Evolutionary conservation across 805 yeast genomes (phyloP), one percentile per base, ranked within the genome.

Genomic region (Brettanomyces naardenensis): DNA sequence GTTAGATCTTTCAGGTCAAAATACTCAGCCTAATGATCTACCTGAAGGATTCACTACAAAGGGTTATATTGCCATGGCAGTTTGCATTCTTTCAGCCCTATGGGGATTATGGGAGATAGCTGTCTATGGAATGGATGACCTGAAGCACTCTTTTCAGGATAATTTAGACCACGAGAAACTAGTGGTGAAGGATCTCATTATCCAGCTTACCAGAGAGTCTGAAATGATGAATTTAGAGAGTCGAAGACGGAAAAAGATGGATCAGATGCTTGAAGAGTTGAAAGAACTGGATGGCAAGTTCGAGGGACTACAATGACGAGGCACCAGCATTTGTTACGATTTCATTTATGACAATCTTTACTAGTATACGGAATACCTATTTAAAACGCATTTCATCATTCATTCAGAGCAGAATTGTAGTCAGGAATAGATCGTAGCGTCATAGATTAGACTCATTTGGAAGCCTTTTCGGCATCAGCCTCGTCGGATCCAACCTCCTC

Each of bases 41-140:
- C 90, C 92, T 1, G 62, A 53, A 5, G 90, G 90, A 1, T 83
- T 83, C 61, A 80, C 89, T 0, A 29, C 58, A 6, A 79, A 75
- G 53, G 92, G 92, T 1, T 82, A 81, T 51, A 36, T 78, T 43
- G 88, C 88, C 3, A 54, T 83, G 35, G 42, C 62, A 0, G 42
- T 75, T 1, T 79, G 85, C 36, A 64, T 78, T 0, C 17, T 70
- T 0, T 60, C 68, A 23, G 90, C 82, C 1, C 19, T 81, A 3
- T 73, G 64, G 46, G 92, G 92, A 3, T 51, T 82, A 6, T 66
- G 53, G 38, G 63, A 80, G 3, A 80, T 83, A 38, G 69, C 73
- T 42, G 65, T 65, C 35, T 83, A 73, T 53, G 90, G 90, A 13
- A 66, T 80, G 58, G 75, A 72, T 37, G 89, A 80, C 49, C 66